Percentiles rank a stretch among this genome's conserved stretches.
Conservation (phyloP, 768 basidiomycete species). For the Termitomyces sp. region DNA sequence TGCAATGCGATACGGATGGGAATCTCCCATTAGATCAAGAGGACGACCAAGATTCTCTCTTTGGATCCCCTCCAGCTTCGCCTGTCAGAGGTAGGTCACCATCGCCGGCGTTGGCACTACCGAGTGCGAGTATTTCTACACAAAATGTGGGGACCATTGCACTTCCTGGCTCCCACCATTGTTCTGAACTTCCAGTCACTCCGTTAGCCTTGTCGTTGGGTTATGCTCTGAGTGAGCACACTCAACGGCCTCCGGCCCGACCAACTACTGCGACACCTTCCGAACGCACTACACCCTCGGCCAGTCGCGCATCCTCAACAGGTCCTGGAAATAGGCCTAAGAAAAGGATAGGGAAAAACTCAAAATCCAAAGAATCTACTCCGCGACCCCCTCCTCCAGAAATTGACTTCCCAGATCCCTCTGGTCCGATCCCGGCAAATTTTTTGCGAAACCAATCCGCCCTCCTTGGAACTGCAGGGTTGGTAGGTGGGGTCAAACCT, state of each 20-base stretch:
- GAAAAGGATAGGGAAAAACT: constrained; percentile 32
- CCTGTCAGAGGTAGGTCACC: constrained; percentile 73
- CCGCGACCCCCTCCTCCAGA: constrained; percentile 50
- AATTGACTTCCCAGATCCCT: constrained; percentile 61
- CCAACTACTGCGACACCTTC: constrained; percentile 8
- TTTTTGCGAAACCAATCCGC: constrained; percentile 74
- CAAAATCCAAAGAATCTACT: constrained; percentile 35
- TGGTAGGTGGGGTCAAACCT: constrained; percentile 65
- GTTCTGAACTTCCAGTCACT: constrained; percentile 83
- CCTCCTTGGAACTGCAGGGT: constrained; percentile 68
- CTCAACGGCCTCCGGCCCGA: constrained; percentile 38
- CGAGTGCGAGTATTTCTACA: constrained; percentile 47
- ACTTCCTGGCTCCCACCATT: constrained; percentile 92
- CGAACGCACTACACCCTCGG: constrained; percentile 6
- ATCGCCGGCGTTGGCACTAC: constrained; percentile 57
- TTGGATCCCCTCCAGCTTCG: constrained; percentile 77
- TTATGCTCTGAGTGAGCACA: constrained; percentile 25
- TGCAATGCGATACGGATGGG: constrained; percentile 17
- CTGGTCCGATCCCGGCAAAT: constrained; percentile 58
- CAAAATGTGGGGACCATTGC: constrained; percentile 97
- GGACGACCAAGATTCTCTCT: constrained; percentile 70
- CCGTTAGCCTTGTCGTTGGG: constrained; percentile 69
- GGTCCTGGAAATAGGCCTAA: constrained; percentile 21
- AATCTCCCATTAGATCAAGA: constrained; percentile 17
- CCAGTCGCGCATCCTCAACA: constrained; percentile 22